Percentiles rank a stretch among this genome's conserved stretches.
Evolutionary conservation across 768 basidiomycete genomes (phyloP).

Genomic region (Russula virescens): DNA sequence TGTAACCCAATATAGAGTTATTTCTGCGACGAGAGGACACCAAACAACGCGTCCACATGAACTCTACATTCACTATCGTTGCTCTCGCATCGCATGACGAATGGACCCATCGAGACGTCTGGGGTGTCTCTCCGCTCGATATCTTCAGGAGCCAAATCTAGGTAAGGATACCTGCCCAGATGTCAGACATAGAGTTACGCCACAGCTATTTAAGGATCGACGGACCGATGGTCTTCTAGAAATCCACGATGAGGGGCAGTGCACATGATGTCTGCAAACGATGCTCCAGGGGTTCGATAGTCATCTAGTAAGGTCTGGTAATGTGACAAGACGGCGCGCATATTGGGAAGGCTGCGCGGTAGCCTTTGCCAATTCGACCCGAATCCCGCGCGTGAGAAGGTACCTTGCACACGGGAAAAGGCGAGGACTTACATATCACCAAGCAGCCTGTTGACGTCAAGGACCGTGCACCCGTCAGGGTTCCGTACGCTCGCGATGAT

Average conservation of each 20-base stretch:
- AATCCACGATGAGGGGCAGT: slow-evolving; percentile 18
- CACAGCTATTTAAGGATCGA: not conserved
- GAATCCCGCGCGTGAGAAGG: too few species aligned
- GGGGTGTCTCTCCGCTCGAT: slow-evolving; percentile 10
- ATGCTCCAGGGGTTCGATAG: slow-evolving; percentile 7
- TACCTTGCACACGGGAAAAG: too few species aligned
- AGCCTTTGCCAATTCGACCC: slow-evolving; percentile 4
- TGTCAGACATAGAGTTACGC: not conserved
- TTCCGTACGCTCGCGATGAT: slow-evolving; percentile 23
- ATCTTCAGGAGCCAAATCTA: slow-evolving; percentile 20
- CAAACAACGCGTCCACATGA: slow-evolving; percentile 52
- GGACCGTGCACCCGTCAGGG: slow-evolving; percentile 23
- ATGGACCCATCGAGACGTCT: slow-evolving; percentile 18
- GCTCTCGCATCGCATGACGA: slow-evolving; percentile 18
- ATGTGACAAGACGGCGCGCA: slow-evolving; percentile 23
- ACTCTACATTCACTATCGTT: not conserved
- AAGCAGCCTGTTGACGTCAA: slow-evolving; percentile 24
- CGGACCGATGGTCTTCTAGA: slow-evolving; percentile 23
- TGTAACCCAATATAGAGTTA: not conserved
- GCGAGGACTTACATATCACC: slow-evolving; percentile 21
- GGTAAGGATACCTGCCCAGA: slow-evolving; percentile 19
- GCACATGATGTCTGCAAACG: slow-evolving; percentile 18
- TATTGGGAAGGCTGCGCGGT: slow-evolving; percentile 19
- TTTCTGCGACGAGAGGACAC: slow-evolving; percentile 36
- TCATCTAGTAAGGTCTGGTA: slow-evolving; percentile 22